Evolutionary conservation across 225 moss, liverwort and hornwort genomes (phyloP).

Genomic region (Marchantia paleacea): DNA sequence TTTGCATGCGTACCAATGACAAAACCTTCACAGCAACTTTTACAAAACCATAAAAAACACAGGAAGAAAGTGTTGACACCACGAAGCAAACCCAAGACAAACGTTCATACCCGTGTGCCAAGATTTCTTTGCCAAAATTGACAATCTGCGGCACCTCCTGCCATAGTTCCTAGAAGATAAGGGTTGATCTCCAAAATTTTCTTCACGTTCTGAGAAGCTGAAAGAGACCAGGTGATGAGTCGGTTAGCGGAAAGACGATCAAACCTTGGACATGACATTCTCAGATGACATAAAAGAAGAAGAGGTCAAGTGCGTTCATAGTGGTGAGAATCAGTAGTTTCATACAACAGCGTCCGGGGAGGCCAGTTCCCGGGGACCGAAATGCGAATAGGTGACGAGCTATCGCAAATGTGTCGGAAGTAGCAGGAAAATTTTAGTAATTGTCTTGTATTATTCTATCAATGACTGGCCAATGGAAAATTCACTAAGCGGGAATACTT

Average conservation of each 20-base stretch:
- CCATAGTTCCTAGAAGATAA: constrained; percentile 83
- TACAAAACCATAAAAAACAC: not conserved
- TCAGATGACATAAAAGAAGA: not conserved
- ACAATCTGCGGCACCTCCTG: constrained; percentile 87
- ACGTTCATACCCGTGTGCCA: constrained; percentile 57
- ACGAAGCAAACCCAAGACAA: not conserved
- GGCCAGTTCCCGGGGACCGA: no score
- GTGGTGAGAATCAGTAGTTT: no score
- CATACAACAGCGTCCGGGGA: no score
- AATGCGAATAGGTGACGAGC: no score
- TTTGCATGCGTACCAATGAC: no score
- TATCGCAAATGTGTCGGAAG: no score
- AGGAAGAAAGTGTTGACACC: not conserved
- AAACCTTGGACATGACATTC: not conserved
- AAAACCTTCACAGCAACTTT: no score
- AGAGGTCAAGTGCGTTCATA: no score
- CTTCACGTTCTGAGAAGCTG: constrained; percentile 83
- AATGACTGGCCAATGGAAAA: not conserved
- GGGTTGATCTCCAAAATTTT: constrained; percentile 91
- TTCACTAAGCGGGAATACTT: not conserved
- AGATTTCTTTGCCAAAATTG: constrained; percentile 92
- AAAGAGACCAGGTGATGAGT: not conserved
- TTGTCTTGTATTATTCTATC: not conserved
- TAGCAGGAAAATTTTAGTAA: no score
- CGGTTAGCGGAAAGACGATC: not conserved